phyloP scores from a whole-genome alignment of 2,329 filamentous ascomycete species.

The Ophiognomonia clavigignenti-juglandacearum region DNA sequence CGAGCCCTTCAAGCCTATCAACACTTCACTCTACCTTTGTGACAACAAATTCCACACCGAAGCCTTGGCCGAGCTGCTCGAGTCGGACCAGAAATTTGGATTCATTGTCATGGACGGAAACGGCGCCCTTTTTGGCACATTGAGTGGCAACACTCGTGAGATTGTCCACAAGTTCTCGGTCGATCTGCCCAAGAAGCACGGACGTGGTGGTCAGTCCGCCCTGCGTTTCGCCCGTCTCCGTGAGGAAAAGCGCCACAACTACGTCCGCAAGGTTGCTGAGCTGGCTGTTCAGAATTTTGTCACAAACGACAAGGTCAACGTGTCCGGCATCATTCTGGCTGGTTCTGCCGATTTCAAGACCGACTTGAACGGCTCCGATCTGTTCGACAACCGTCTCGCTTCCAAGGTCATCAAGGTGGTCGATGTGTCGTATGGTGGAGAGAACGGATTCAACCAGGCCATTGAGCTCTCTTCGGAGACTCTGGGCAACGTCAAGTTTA shows the following conservation, averaged over 20 bases:
- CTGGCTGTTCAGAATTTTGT: slow-evolving; percentile 99
- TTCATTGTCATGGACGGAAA: slow-evolving; percentile 99
- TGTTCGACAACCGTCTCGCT: slow-evolving; percentile 90
- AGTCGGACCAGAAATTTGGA: slow-evolving; percentile 98
- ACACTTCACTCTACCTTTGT: slow-evolving; percentile 97
- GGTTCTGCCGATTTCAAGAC: slow-evolving; percentile 99
- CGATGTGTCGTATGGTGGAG: slow-evolving; percentile 96
- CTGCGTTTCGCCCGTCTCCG: slow-evolving; percentile 98
- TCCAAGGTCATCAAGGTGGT: slow-evolving; percentile 99
- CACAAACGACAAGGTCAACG: slow-evolving; percentile 96
- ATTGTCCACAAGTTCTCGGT: slow-evolving; percentile 97
- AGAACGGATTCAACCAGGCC: slow-evolving; percentile 99
- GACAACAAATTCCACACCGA: slow-evolving; percentile 99
- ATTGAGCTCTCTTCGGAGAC: slow-evolving; percentile 95
- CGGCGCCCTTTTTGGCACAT: slow-evolving; percentile 91
- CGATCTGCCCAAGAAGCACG: slow-evolving; percentile 99
- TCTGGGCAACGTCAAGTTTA: slow-evolving; percentile 98
- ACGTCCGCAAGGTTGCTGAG: slow-evolving; percentile 97
- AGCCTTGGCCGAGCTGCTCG: slow-evolving; percentile 90
- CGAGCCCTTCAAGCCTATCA: slow-evolving; percentile 99
- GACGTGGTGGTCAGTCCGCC: slow-evolving; percentile 98
- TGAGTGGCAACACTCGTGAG: slow-evolving; percentile 96
- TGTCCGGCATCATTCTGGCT: slow-evolving; percentile 89
- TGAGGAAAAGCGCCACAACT: slow-evolving; percentile 99
- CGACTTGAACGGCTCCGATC: slow-evolving; percentile 92